A percentile compares a stretch with the other conserved stretches of the same genome.
Evolutionary conservation across 805 yeast genomes (phyloP).

Genomic region (Candida michaelii): DNA sequence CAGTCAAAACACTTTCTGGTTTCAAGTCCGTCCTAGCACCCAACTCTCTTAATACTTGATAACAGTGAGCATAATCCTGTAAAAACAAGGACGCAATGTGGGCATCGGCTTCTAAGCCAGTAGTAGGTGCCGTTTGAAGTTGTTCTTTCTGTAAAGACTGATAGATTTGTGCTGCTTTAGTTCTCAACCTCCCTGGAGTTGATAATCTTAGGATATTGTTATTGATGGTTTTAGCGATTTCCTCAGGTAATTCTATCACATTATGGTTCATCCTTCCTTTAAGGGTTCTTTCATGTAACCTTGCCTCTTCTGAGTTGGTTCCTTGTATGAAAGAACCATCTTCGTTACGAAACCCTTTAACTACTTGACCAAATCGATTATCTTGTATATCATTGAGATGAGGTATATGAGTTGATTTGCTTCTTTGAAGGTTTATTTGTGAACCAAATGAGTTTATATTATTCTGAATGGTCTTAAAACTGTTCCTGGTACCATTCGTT

Average conservation of each 20-base stretch:
- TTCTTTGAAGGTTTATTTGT: not conserved
- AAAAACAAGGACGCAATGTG: conserved; percentile 77
- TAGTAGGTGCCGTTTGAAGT: conserved; percentile 49
- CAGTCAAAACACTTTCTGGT: conserved; percentile 71
- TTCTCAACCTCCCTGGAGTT: conserved; percentile 63
- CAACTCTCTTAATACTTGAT: conserved; percentile 67
- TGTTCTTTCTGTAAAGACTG: conserved; percentile 51
- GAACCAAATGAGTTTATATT: too few relatives aligned
- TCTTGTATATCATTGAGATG: not conserved
- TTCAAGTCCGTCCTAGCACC: conserved; percentile 56
- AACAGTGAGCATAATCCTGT: conserved; percentile 73
- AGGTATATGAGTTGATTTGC: not conserved
- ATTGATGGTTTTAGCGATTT: conserved; percentile 57
- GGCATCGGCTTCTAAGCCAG: conserved; percentile 64
- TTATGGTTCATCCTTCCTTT: conserved; percentile 53
- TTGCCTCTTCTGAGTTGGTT: conserved; percentile 46
- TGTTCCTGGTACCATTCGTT: not conserved
- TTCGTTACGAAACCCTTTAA: conserved; percentile 26
- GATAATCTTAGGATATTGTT: conserved; percentile 61
- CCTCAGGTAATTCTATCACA: conserved; percentile 56
- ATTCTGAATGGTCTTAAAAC: too few relatives aligned
- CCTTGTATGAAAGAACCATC: conserved; percentile 47
- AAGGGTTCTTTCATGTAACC: conserved; percentile 59
- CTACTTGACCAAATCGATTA: conserved; percentile 4
- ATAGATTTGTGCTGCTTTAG: conserved; percentile 58